phyloP scores from a whole-genome alignment of 2,329 filamentous ascomycete species.

The Sphaerulina populicola region DNA sequence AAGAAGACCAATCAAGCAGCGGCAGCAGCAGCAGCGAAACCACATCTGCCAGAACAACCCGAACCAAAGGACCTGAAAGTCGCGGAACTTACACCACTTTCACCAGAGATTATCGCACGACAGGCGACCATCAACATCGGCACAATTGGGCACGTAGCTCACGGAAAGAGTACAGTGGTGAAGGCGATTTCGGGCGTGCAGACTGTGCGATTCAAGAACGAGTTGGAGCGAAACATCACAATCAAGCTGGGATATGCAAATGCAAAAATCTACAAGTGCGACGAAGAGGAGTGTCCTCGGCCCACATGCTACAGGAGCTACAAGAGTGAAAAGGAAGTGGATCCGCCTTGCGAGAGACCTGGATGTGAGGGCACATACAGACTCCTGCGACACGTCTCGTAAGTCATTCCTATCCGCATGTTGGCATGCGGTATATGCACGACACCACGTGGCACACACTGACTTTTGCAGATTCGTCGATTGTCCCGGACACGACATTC shows the following conservation, averaged over 20 bases:
- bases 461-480: conserved; percentile 64
- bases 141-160: conserved; percentile 98
- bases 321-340: conserved; percentile 98
- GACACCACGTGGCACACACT: conserved; percentile 3
- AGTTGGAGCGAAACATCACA: conserved; percentile 97
- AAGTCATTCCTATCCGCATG: conserved; percentile 38
- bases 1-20: conserved; percentile 62
- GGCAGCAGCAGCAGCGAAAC: conserved; percentile 51
- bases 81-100: conserved; percentile 69
- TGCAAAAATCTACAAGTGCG: conserved; percentile 98
- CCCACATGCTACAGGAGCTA: conserved; percentile 94
- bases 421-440: not conserved
- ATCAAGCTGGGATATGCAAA: conserved; percentile 99
- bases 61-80: conserved; percentile 85
- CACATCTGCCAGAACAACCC: conserved; percentile 77
- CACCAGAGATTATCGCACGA: conserved; percentile 91
- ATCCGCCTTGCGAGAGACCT: conserved; percentile 89
- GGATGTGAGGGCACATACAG: conserved; percentile 83
- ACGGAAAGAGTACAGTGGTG: conserved; percentile 98
- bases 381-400: conserved; percentile 86
- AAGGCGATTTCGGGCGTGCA: conserved; percentile 99
- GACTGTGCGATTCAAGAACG: conserved; percentile 99
- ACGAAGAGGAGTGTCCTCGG: conserved; percentile 80
- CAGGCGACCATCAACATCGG: conserved; percentile 99
- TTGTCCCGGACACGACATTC: conserved; percentile 99